Evolutionary conservation across 805 yeast species (phyloP), one percentile per base, ranked within the genome.

Genomic region (Suhomyces sp.): DNA sequence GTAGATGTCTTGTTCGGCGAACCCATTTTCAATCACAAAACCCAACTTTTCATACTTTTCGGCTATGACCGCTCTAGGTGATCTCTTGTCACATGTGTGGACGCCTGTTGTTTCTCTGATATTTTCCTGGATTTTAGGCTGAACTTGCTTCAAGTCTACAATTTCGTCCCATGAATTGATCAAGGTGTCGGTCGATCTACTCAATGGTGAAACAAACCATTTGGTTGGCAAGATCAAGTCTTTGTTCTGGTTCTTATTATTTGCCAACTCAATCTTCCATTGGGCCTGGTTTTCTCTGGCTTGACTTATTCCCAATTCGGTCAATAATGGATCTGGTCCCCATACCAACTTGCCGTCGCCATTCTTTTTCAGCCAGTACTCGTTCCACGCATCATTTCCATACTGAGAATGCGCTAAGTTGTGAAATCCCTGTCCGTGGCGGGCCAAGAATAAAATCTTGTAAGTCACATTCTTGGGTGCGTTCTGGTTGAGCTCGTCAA

Each of bases 341-440:
- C 83, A 80, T 3, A 66, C 68, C 10, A 72, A 60, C 19, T 73
- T 64, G 9, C 81, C 82, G 57, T 80, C 80, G 2, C 81, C 80
- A 44, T 68, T 63, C 29, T 68, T 51, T 41, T 65, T 66, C 43
- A 76, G 68, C 80, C 81, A 79, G 54, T 75, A 61, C 44, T 67
- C 69, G 51, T 77, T 72, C 82, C 82, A 79, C 12, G 58, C 72
- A 33, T 68, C 62, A 33, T 72, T 68, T 13, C 83, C 84, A 57
- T 79, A 79, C 47, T 66, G 67, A 15, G 66, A 47, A 57, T 77
- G 77, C 24, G 79, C 81, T 50, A 69, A 60, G 57, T 80, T 80
- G 58, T 80, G 84, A 59, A 58, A 78, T 1, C 84, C 84, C 55
- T 80, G 81, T 4, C 83, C 84, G 54, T 80, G 84, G 48, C 84